These are phyloP conservation scores for Medicago ruthenica DNA, from an alignment of 306 rosid species.

Conservation along the genomic window DNA sequence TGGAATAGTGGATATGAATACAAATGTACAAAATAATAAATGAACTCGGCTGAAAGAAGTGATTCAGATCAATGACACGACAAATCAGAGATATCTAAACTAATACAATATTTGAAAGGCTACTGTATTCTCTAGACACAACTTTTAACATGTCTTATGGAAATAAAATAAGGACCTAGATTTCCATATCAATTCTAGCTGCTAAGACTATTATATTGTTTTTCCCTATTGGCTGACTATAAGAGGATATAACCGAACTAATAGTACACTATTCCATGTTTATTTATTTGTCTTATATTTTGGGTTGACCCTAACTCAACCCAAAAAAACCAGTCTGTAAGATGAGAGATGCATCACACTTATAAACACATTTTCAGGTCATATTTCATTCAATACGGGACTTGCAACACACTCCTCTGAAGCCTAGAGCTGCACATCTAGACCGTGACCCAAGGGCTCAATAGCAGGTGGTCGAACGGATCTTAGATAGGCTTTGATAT, in stretches of 20 bases:
- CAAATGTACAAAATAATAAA: background rate
- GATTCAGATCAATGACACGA: slow-evolving; percentile 16
- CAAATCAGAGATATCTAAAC: slow-evolving; percentile 35
- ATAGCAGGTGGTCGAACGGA: background rate
- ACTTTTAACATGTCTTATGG: slow-evolving; percentile 28
- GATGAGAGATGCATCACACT: background rate
- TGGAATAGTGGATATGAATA: slow-evolving; percentile 33
- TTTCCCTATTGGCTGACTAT: slow-evolving; percentile 2
- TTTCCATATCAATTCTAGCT: slow-evolving; percentile 16
- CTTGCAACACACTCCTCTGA: background rate
- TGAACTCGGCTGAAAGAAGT: slow-evolving; percentile 3
- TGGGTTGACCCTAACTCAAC: background rate
- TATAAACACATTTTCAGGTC: background rate
- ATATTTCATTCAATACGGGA: background rate
- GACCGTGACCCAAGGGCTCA: background rate
- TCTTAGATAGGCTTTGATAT: background rate
- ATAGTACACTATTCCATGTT: slow-evolving; percentile 17
- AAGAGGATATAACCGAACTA: slow-evolving; percentile 1
- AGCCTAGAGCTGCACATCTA: background rate
- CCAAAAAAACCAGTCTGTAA: background rate
- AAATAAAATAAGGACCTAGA: slow-evolving; percentile 16
- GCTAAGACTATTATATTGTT: slow-evolving; percentile 22
- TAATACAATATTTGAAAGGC: slow-evolving; percentile 5
- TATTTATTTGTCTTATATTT: background rate
- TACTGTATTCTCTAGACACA: background rate